A percentile compares a stretch with the other conserved stretches of the same genome.
phyloP scores from a whole-genome alignment of 192 early-diverging fungal species.

The Rhizophlyctis rosea region DNA sequence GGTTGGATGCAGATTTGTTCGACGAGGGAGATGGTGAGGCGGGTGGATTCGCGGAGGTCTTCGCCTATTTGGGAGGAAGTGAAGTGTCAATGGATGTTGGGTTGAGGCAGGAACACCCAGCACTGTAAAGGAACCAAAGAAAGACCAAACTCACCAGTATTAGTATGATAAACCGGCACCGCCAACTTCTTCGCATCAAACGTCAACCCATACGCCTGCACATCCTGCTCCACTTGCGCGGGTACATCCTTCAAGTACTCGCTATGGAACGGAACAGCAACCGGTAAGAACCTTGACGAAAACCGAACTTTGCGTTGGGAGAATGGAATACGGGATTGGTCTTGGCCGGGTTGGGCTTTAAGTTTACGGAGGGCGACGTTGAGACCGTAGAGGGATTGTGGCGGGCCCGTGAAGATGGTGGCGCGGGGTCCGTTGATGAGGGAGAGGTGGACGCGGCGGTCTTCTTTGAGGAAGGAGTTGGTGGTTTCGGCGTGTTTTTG shows the following conservation, averaged over 20 bases:
- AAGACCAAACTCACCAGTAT: slow-evolving; percentile 57
- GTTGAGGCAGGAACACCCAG: slow-evolving; percentile 7
- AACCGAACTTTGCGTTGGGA: slow-evolving; percentile 91
- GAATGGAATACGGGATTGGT: slow-evolving; percentile 85
- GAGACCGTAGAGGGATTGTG: slow-evolving; percentile 89
- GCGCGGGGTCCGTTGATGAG: slow-evolving; percentile 89
- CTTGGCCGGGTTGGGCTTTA: slow-evolving; percentile 78
- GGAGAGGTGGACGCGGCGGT: slow-evolving; percentile 80
- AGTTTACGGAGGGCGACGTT: slow-evolving; percentile 88
- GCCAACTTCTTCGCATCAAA: slow-evolving; percentile 65
- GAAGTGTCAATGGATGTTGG: slow-evolving; percentile 18
- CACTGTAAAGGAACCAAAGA: too few relatives aligned
- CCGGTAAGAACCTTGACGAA: slow-evolving; percentile 86
- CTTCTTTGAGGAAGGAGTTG: slow-evolving; percentile 79
- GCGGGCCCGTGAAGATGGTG: slow-evolving; percentile 83
- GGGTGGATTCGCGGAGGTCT: slow-evolving; percentile 58
- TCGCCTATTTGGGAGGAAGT: too few relatives aligned
- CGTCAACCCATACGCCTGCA: slow-evolving; percentile 56
- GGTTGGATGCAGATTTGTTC: slow-evolving; percentile 66
- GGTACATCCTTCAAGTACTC: slow-evolving; percentile 69
- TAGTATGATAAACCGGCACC: slow-evolving; percentile 76
- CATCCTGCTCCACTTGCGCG: slow-evolving; percentile 65
- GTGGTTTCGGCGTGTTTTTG: slow-evolving; percentile 81
- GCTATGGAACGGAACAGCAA: slow-evolving; percentile 89
- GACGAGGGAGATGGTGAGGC: slow-evolving; percentile 67